Percentiles rank a stretch among this genome's conserved stretches.
Evolutionary conservation across 2,329 filamentous ascomycete species (phyloP).

Genomic region (Xylariaceae sp.): DNA sequence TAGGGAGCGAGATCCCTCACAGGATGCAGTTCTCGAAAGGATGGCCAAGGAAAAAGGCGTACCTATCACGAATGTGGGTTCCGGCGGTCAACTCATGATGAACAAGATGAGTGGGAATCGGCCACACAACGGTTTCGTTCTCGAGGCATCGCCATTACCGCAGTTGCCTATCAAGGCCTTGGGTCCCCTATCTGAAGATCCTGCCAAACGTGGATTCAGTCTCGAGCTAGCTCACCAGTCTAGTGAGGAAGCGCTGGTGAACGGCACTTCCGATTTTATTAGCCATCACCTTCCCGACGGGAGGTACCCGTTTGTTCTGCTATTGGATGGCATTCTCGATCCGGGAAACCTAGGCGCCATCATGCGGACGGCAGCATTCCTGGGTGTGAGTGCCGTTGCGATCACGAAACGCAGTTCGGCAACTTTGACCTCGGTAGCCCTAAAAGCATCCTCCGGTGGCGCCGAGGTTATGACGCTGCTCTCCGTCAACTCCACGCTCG

Average conservation of each 20-base stretch:
- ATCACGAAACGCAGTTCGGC: slow-evolving; percentile 76
- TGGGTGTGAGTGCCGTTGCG: slow-evolving; percentile 84
- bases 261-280: slow-evolving; percentile 64
- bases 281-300: slow-evolving; percentile 39
- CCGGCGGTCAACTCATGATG: slow-evolving; percentile 68
- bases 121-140: slow-evolving; percentile 86
- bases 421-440: slow-evolving; percentile 71
- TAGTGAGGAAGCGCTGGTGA: slow-evolving; percentile 72
- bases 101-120: slow-evolving; percentile 81
- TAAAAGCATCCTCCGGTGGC: slow-evolving; percentile 88
- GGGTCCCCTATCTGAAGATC: slow-evolving; percentile 48
- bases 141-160: slow-evolving; percentile 85
- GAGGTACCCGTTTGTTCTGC: slow-evolving; percentile 69
- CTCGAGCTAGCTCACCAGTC: slow-evolving; percentile 69
- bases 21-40: slow-evolving; percentile 48
- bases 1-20: slow-evolving; percentile 47
- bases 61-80: slow-evolving; percentile 57
- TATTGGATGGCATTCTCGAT: slow-evolving; percentile 78
- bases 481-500: slow-evolving; percentile 64
- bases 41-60: slow-evolving; percentile 56
- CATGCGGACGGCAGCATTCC: slow-evolving; percentile 82
- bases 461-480: slow-evolving; percentile 79
- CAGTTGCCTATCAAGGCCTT: slow-evolving; percentile 67
- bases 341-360: slow-evolving; percentile 91
- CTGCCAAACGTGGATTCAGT: slow-evolving; percentile 54